Base-by-base conservation (phyloP, 179 eudicot genomes). In the Dionaea muscipula region DNA sequence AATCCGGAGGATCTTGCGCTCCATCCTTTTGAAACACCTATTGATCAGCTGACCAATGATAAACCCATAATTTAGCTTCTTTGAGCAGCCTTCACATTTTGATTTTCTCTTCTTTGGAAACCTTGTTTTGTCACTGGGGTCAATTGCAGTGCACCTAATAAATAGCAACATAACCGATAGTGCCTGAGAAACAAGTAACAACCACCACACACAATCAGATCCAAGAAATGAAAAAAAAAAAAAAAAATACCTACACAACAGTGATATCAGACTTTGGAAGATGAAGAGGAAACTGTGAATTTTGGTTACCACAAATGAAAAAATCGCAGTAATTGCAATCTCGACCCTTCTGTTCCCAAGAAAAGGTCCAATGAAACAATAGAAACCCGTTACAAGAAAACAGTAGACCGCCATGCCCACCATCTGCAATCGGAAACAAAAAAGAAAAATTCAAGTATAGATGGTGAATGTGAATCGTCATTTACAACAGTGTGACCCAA, bases 51-150 rank as follows among this genome's bases (percentile, higher is more conserved):
- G 83, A 25, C 75, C 67, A 15, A 89, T 47, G 3, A 85, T 63
- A 56, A 69, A 68, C 24, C 93, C 81, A 53, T 83, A 83, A 60
- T 78, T 83, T 24, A 82, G 66, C 49, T 81, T 76, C 54, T 81
- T 76, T 16, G 64, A 25, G 18, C 49, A 51, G 20, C 57, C 69
- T 52, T 64, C 64, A 11, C 59, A 23, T 46, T 70, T 75, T 38
- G 51, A 56, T 59, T 61, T 81, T 61, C 41, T 70, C 57, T 63
- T 79, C 75, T 72, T 76, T 47, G 60, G 75, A 16, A 69, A 59
- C 47, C 76, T 72, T 35, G 77, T 78, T 70, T 81, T 89, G 47
- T 84, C 84, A 15, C 76, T 75, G 0, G 97, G 97, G 53, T 89
- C 89, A 14, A 76, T 86, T 24, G 81, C 84, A 1, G 84, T 70